Percentiles rank a stretch among this genome's conserved stretches.
Conservation (phyloP, 139 green algal species). For the Monoraphidium neglectum region DNA sequence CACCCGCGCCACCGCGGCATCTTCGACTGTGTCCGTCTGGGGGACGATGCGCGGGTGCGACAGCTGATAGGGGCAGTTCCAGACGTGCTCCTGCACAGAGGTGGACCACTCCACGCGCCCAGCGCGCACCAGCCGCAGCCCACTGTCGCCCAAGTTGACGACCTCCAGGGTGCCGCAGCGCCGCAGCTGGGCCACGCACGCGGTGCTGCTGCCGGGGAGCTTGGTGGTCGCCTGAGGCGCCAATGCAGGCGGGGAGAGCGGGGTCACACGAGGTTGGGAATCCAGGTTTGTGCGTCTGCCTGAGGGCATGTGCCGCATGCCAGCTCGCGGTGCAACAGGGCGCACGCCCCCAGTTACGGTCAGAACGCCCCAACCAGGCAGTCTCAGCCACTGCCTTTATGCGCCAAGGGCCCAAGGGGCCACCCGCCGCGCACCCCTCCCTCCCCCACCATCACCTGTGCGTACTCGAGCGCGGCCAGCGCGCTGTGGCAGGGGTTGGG, state of each 20-base stretch:
- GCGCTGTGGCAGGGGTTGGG: neutral
- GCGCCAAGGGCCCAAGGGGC: too few species aligned
- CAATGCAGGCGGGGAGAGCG: neutral
- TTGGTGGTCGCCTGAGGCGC: slow-evolving; percentile 25
- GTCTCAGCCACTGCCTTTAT: neutral
- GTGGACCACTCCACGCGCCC: slow-evolving; percentile 62
- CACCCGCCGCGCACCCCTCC: neutral
- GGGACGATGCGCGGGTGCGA: slow-evolving; percentile 39
- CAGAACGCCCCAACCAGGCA: too few species aligned
- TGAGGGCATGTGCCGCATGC: too few species aligned
- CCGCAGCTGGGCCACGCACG: slow-evolving; percentile 38
- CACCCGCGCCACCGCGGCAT: slow-evolving; percentile 53
- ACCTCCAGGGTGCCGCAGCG: slow-evolving; percentile 39
- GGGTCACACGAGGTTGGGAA: neutral
- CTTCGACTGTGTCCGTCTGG: slow-evolving; percentile 44
- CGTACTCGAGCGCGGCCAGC: neutral
- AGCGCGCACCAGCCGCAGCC: slow-evolving; percentile 66
- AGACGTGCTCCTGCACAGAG: slow-evolving; percentile 88
- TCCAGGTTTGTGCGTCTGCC: too few species aligned
- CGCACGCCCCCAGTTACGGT: too few species aligned
- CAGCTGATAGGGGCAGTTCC: slow-evolving; percentile 96
- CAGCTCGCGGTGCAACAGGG: too few species aligned
- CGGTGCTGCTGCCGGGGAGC: slow-evolving; percentile 52
- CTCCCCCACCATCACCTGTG: neutral
- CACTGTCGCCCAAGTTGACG: slow-evolving; percentile 81